Base-by-base conservation (phyloP, 257 asterid genomes). In the Ilex aquifolium region DNA sequence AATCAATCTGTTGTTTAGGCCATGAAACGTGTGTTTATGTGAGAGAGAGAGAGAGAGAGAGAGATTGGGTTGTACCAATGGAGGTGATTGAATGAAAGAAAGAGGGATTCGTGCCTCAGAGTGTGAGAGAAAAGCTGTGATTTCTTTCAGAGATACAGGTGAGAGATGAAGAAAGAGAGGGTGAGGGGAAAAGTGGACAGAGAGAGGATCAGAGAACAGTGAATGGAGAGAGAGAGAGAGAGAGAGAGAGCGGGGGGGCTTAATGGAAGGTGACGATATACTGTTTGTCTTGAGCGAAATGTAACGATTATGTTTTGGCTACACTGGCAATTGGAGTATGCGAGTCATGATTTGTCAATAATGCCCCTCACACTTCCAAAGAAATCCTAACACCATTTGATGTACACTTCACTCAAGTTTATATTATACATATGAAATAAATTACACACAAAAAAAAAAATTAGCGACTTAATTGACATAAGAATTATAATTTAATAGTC, bases 201-300 rank as follows among this genome's bases (percentile, higher is more conserved):
- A 13, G 2, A 6, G 30, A 31, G 36, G 39, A 13, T 59, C 27
- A 51, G 51, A 15, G 63, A 29, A 57, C 30, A 60, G 67, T 21
- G 27, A 21, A 21, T 21, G 27, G 29, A 55, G 13, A 11, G 17
- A 44, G 49, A 31, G 58, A 13, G 2, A 6, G 30, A 31, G 36
- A 44, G 10, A 60, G 27, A 51, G 51, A 14, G 63, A 29, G 63
- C 29, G 66, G 67, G 59, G 59, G 54, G 66, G 42, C 5, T 36
- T 32, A 31, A 59, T 62, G 55, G 58, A 71, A 66, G 79, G 67
- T 72, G 78, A 59, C 51, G 66, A 75, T 46, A 62, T 64, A 66
- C 57, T 57, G 65, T 65, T 65, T 44, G 75, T 72, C 82, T 61
- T 67, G 32, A 56, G 52, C 73, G 39, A 40, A 54, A 40, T 4